Percentiles rank a stretch among this genome's conserved stretches.
Conservation (phyloP, 163 green algal genomes). For the Scenedesmus sp. region DNA sequence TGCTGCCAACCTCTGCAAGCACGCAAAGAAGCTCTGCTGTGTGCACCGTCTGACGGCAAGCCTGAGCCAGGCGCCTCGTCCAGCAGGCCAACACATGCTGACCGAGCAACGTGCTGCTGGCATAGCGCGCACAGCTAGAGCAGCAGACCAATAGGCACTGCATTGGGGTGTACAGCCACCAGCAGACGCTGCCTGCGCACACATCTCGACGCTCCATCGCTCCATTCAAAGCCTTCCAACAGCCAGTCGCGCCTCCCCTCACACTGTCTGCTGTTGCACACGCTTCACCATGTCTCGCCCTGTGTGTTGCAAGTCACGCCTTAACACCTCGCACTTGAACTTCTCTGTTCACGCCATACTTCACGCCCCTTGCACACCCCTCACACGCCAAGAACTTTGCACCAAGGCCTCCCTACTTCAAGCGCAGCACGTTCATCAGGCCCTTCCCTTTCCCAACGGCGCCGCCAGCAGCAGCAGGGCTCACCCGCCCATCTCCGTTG, state of each 20-base stretch:
- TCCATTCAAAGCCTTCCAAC: neutral
- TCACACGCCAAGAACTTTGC: neutral
- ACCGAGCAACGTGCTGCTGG: too few species aligned
- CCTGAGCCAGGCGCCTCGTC: too few species aligned
- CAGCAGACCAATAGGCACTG: too few species aligned
- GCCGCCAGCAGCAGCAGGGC: neutral
- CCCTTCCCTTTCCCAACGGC: conserved; percentile 13
- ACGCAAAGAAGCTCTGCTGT: neutral
- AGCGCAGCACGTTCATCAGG: conserved; percentile 34
- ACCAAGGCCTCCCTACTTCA: neutral
- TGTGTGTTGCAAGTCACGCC: too few species aligned
- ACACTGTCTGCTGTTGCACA: neutral
- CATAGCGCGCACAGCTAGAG: too few species aligned
- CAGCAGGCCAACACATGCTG: too few species aligned
- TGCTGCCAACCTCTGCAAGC: neutral
- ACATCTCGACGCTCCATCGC: neutral
- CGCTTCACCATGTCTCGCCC: neutral
- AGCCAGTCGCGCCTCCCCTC: neutral
- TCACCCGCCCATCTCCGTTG: neutral
- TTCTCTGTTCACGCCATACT: neutral
- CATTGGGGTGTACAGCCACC: too few species aligned
- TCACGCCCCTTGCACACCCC: neutral
- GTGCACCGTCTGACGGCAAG: neutral
- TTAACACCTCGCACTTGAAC: neutral
- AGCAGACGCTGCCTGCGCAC: neutral